Evolutionary conservation across 1,284 basidiomycete species (phyloP).

Genomic region (Chondrostereum purpureum): DNA sequence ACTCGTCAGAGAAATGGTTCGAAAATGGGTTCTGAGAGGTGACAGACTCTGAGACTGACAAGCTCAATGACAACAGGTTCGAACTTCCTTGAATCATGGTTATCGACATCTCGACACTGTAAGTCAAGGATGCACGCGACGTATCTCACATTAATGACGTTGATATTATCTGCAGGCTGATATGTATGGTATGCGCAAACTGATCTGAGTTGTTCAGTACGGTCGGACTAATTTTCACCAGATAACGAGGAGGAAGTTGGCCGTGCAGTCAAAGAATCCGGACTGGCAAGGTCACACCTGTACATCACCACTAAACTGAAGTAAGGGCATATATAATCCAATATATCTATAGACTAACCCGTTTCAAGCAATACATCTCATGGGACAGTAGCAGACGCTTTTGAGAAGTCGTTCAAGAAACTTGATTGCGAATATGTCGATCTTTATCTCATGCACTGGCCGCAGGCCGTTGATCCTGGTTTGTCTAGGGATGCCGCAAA

Average conservation of each 20-base stretch:
- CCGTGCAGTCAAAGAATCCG: constrained; percentile 39
- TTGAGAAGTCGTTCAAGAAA: constrained; percentile 49
- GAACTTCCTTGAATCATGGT: constrained; percentile 20
- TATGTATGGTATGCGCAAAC: constrained; percentile 20
- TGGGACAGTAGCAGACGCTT: constrained; percentile 40
- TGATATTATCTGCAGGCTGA: constrained; percentile 19
- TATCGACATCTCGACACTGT: constrained; percentile 38
- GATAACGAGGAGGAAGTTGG: constrained; percentile 46
- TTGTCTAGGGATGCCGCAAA: constrained; percentile 6
- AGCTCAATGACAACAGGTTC: no score
- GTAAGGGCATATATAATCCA: constrained; percentile 18
- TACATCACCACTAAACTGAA: constrained; percentile 45
- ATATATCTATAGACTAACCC: background rate
- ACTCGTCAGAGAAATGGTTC: constrained; percentile 29
- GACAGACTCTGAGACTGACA: background rate
- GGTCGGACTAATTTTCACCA: no score
- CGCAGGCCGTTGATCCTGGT: constrained; percentile 19
- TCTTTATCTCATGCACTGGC: constrained; percentile 69
- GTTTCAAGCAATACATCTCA: constrained; percentile 27
- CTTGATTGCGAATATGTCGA: constrained; percentile 63
- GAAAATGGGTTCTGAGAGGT: constrained; percentile 29
- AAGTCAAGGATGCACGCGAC: no score
- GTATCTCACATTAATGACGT: no score
- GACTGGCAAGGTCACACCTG: constrained; percentile 39
- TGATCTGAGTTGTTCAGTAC: background rate